phyloP scores from a whole-genome alignment of 345 rosid genomes.

The Draba incana region DNA sequence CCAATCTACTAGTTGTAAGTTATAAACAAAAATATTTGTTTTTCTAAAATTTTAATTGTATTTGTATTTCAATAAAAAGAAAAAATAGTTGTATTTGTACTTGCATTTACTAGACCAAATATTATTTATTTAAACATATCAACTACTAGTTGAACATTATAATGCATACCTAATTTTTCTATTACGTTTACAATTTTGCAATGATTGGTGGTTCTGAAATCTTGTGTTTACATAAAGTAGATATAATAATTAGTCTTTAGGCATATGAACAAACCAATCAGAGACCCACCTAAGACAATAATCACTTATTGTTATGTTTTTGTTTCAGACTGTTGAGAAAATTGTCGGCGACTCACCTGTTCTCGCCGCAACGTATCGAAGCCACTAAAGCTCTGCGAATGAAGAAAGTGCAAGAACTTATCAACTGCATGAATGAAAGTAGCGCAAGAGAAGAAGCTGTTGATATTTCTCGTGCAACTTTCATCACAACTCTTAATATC shows the following conservation, averaged over 20 bases:
- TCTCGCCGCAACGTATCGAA: slow-evolving; percentile 29
- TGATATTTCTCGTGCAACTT: slow-evolving; percentile 34
- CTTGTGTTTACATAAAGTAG: neutral
- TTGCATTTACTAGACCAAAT: no score
- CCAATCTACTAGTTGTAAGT: neutral
- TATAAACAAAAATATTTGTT: neutral
- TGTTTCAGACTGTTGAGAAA: slow-evolving; percentile 25
- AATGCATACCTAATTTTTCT: neutral
- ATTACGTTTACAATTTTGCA: neutral
- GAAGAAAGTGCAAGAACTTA: slow-evolving; percentile 29
- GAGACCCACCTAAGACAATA: no score
- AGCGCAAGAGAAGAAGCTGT: slow-evolving; percentile 27
- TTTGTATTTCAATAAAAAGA: no score
- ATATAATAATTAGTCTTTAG: neutral
- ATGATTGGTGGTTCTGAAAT: neutral
- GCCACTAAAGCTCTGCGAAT: slow-evolving; percentile 16
- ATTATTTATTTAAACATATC: neutral
- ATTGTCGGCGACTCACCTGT: slow-evolving; percentile 11
- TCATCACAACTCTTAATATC: slow-evolving; percentile 28
- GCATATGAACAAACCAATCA: neutral
- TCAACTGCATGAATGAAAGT: slow-evolving; percentile 24
- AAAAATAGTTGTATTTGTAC: no score
- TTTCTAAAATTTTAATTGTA: no score
- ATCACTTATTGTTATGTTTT: neutral
- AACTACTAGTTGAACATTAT: neutral